phyloP scores from a whole-genome alignment of 1,139 yeast species.

The Sugiyamaella paludigena region DNA sequence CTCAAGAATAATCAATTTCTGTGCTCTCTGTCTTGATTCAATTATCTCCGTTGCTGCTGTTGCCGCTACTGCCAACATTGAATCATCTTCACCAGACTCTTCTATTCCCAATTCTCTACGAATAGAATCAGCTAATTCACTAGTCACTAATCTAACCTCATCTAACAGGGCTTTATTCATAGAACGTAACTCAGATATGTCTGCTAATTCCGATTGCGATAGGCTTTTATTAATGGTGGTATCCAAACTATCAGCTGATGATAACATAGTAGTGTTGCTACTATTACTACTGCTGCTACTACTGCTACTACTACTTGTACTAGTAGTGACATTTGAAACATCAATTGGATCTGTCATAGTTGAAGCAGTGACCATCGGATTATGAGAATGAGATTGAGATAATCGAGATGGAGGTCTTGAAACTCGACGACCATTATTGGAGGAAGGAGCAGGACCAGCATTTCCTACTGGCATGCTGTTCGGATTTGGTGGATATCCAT shows the following conservation, averaged over 20 bases:
- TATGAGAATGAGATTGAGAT: slow-evolving; percentile 14
- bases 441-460: not conserved
- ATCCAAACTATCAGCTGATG: slow-evolving; percentile 4
- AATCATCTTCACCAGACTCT: slow-evolving; percentile 15
- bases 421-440: slow-evolving; percentile 7
- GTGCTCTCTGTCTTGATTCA: slow-evolving; percentile 22
- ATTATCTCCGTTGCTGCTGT: slow-evolving; percentile 1
- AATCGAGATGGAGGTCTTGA: slow-evolving; percentile 23
- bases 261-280: slow-evolving; percentile 6
- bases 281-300: slow-evolving; percentile 7
- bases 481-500: slow-evolving; percentile 20
- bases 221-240: not conserved
- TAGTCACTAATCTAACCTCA: slow-evolving; percentile 38
- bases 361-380: slow-evolving; percentile 23
- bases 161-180: slow-evolving; percentile 32
- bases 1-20: slow-evolving; percentile 31
- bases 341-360: slow-evolving; percentile 27
- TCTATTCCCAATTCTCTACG: slow-evolving; percentile 37
- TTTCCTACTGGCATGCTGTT: not conserved
- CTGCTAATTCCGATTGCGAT: slow-evolving; percentile 3
- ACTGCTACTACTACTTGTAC: not conserved
- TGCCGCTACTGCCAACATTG: slow-evolving; percentile 9
- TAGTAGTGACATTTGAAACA: not conserved
- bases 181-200: slow-evolving; percentile 16
- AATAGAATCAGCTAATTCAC: slow-evolving; percentile 40